Evolutionary conservation across 2,329 filamentous ascomycete species (phyloP).

Genomic region (Pseudocercospora fijiensis): DNA sequence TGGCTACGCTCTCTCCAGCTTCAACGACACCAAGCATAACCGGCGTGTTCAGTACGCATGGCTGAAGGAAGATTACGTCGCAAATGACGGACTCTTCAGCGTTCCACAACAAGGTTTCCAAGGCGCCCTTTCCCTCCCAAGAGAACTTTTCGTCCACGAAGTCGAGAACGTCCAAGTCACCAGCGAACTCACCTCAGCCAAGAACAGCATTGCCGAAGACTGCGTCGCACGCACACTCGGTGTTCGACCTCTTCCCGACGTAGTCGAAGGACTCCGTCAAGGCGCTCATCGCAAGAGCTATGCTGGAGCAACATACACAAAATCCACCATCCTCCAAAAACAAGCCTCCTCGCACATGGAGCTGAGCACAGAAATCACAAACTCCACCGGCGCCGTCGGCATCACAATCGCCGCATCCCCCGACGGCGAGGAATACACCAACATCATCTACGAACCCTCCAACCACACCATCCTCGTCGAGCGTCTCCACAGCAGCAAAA

Average conservation of each 20-base stretch:
- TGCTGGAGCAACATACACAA: conserved; percentile 30
- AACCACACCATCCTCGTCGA: conserved; percentile 50
- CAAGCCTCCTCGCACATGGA: conserved; percentile 43
- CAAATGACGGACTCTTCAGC: conserved; percentile 41
- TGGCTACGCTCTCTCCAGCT: conserved; percentile 48
- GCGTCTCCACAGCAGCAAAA: conserved; percentile 44
- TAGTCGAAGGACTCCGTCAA: conserved; percentile 43
- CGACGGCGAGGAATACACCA: conserved; percentile 46
- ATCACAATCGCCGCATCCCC: conserved; percentile 47
- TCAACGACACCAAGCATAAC: conserved; percentile 51
- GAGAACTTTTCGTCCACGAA: conserved; percentile 50
- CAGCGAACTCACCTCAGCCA: conserved; percentile 30
- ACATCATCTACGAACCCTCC: conserved; percentile 47
- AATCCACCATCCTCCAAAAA: conserved; percentile 32
- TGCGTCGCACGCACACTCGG: conserved; percentile 48
- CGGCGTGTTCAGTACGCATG: conserved; percentile 51
- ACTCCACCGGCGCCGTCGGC: conserved; percentile 44
- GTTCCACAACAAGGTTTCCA: conserved; percentile 47
- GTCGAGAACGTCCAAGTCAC: conserved; percentile 40
- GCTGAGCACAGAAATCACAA: conserved; percentile 40
- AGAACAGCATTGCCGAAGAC: conserved; percentile 31
- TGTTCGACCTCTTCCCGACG: conserved; percentile 46
- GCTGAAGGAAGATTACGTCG: conserved; percentile 46
- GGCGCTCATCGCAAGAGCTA: conserved; percentile 31
- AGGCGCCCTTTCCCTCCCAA: conserved; percentile 45